Conservation (phyloP, 257 asterid genomes). For the Plectranthus barbatus region DNA sequence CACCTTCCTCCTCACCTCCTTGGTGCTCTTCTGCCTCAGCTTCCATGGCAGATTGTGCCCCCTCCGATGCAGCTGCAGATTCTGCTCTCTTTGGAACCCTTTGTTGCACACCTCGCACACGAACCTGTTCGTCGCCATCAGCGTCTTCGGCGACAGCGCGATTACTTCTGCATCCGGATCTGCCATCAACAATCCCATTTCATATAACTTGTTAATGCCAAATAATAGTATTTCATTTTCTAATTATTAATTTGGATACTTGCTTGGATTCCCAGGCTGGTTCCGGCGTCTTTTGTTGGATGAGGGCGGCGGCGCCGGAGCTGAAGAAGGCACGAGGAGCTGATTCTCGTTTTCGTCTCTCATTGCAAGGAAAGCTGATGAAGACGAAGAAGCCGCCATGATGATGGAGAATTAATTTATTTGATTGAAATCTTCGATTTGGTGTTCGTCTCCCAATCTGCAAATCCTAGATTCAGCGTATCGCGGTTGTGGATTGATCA, state of each 20-base stretch:
- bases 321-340: conserved; percentile 2
- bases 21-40: conserved; percentile 48
- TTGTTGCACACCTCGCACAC: conserved; percentile 78
- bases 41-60: conserved; percentile 89
- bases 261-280: conserved; percentile 82
- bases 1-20: conserved; percentile 55
- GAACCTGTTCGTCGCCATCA: conserved; percentile 80
- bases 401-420: too few relatives aligned
- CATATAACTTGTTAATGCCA: too few relatives aligned
- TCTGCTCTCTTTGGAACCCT: conserved; percentile 81
- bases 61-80: conserved; percentile 73
- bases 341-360: conserved; percentile 34
- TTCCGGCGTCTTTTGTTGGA: conserved; percentile 47
- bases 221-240: too few relatives aligned
- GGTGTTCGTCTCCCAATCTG: too few relatives aligned
- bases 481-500: background rate
- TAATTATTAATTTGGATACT: conserved; percentile 31
- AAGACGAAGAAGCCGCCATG: conserved; percentile 38
- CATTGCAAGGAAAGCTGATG: conserved; percentile 33
- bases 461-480: too few relatives aligned
- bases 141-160: conserved; percentile 69
- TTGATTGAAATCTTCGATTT: too few relatives aligned
- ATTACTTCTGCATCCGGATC: conserved; percentile 78
- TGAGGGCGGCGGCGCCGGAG: too few relatives aligned
- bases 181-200: conserved; percentile 1